Conservation (phyloP, 345 rosid species). For the Citrus trifoliata region DNA sequence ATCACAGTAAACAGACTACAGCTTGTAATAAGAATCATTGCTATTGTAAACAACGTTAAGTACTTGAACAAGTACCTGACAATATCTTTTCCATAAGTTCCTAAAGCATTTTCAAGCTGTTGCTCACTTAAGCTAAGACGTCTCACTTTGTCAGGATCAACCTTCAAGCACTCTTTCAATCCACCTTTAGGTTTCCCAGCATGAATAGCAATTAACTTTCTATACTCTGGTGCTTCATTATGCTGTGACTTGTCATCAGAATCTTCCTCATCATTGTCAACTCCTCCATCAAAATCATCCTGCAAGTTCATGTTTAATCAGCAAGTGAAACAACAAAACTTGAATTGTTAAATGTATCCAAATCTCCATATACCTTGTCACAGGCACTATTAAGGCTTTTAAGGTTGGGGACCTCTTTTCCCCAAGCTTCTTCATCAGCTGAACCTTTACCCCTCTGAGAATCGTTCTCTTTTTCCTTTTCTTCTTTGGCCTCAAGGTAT, state of each 20-base stretch:
- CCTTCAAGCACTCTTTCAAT: constrained; percentile 40
- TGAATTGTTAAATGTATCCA: neutral
- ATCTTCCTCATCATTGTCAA: constrained; percentile 30
- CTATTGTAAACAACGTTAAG: neutral
- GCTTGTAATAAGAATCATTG: neutral
- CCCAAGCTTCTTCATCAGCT: constrained; percentile 74
- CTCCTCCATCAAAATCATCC: constrained; percentile 41
- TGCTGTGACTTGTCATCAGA: constrained; percentile 34
- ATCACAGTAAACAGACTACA: neutral
- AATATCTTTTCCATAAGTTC: constrained; percentile 43
- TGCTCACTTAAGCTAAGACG: constrained; percentile 66
- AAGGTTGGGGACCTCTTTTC: constrained; percentile 62
- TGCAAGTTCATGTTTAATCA: constrained; percentile 21
- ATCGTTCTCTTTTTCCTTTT: constrained; percentile 37
- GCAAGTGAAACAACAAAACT: constrained; percentile 9
- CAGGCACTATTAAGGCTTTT: constrained; percentile 16
- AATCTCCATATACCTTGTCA: constrained; percentile 37
- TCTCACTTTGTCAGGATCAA: constrained; percentile 56
- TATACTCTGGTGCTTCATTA: constrained; percentile 36
- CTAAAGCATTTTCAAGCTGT: constrained; percentile 50
- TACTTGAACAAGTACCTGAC: constrained; percentile 35
- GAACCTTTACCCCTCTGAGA: constrained; percentile 37
- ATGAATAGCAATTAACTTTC: constrained; percentile 43
- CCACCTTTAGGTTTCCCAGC: constrained; percentile 72
- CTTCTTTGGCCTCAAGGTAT: constrained; percentile 52